Conservation (phyloP, 768 basidiomycete genomes). For the Exsudoporus frostii region DNA sequence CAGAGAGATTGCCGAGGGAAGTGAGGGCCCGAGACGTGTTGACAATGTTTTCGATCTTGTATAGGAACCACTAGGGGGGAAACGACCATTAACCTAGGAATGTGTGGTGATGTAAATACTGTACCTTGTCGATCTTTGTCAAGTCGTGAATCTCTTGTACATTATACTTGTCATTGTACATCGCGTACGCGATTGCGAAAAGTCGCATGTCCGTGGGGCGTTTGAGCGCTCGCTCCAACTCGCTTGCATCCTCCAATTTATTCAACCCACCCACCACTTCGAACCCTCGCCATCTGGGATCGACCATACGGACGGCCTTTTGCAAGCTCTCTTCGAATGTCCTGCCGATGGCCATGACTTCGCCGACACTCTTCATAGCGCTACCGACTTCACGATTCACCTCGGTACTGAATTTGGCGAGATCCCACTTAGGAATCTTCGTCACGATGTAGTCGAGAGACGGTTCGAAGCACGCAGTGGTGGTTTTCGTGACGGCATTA, state of each 20-base stretch:
- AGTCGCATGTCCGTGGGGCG: slow-evolving; percentile 93
- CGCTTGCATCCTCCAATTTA: slow-evolving; percentile 61
- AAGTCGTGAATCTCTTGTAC: slow-evolving; percentile 89
- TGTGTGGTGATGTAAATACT: neutral
- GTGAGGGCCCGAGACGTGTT: slow-evolving; percentile 77
- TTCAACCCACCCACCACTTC: slow-evolving; percentile 90
- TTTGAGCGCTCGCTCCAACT: slow-evolving; percentile 74
- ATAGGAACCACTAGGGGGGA: slow-evolving; percentile 80
- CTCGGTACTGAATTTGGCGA: slow-evolving; percentile 93
- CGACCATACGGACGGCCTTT: slow-evolving; percentile 97
- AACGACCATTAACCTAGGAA: neutral
- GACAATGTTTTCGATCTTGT: slow-evolving; percentile 99
- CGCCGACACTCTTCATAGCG: slow-evolving; percentile 98
- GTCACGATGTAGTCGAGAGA: slow-evolving; percentile 99
- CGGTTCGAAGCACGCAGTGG: slow-evolving; percentile 98
- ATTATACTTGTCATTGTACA: slow-evolving; percentile 89
- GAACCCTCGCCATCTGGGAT: slow-evolving; percentile 95
- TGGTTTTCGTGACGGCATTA: slow-evolving; percentile 98
- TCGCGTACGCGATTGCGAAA: slow-evolving; percentile 96
- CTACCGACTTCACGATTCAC: slow-evolving; percentile 95
- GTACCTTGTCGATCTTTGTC: slow-evolving; percentile 96
- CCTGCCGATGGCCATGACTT: slow-evolving; percentile 99
- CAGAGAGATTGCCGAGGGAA: slow-evolving; percentile 63
- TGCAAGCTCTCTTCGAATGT: slow-evolving; percentile 99
- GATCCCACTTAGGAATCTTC: slow-evolving; percentile 99